Conservation (phyloP, 345 rosid genomes). For the Abelmoschus esculentus region DNA sequence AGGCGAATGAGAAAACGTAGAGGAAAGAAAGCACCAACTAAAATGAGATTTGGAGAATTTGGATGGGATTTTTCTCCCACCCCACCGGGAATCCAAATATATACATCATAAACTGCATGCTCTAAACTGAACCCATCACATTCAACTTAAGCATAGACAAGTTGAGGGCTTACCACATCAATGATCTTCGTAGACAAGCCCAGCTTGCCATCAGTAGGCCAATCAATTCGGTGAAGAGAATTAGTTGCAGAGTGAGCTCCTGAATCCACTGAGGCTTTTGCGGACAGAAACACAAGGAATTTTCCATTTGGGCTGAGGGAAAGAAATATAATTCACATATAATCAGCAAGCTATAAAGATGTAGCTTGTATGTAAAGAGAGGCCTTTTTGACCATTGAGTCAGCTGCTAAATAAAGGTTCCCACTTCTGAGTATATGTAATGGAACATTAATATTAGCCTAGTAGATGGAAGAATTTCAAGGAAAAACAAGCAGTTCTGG, state of each 20-base stretch:
- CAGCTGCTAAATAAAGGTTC: slow-evolving; percentile 1
- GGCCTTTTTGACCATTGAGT: not conserved
- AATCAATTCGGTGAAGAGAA: slow-evolving; percentile 70
- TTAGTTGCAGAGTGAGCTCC: slow-evolving; percentile 69
- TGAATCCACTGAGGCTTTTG: slow-evolving; percentile 64
- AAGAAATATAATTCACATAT: slow-evolving; percentile 9
- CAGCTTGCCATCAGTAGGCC: slow-evolving; percentile 53
- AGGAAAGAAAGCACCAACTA: not conserved
- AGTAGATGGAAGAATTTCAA: not conserved
- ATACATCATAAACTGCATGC: not conserved
- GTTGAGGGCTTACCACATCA: slow-evolving; percentile 58
- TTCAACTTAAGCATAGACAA: not conserved
- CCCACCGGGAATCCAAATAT: not conserved
- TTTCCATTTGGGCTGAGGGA: slow-evolving; percentile 75
- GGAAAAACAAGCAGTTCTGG: not conserved
- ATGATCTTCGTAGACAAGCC: slow-evolving; percentile 32
- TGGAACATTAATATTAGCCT: not conserved
- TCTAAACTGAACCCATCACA: not conserved
- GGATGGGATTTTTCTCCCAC: not conserved
- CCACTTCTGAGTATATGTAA: not conserved
- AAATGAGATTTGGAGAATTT: not conserved
- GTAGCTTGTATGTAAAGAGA: not conserved
- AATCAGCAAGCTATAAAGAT: slow-evolving; percentile 8
- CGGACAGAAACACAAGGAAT: slow-evolving; percentile 64
- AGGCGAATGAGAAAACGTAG: not conserved